These are phyloP conservation scores for Chalara sp. DNA, from an alignment of 2,329 filamentous ascomycete genomes.

Conservation along the genomic window DNA sequence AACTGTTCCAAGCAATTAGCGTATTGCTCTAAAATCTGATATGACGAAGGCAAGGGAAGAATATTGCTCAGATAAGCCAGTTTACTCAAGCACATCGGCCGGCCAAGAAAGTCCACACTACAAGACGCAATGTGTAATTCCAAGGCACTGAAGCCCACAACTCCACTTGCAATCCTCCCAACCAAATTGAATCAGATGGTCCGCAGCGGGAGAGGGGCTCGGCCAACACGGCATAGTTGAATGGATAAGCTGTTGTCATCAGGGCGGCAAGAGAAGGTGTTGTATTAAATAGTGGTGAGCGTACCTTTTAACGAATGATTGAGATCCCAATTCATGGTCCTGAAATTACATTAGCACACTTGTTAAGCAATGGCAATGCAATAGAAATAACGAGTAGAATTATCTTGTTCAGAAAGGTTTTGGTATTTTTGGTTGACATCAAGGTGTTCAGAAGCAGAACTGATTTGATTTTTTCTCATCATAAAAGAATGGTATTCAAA, in stretches of 20 bases:
- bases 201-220: slow-evolving; percentile 68
- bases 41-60: not conserved
- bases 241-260: slow-evolving; percentile 70
- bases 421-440: slow-evolving; percentile 60
- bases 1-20: not conserved
- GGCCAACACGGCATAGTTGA: slow-evolving; percentile 62
- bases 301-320: slow-evolving; percentile 12
- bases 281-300: slow-evolving; percentile 1
- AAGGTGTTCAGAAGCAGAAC: slow-evolving; percentile 70
- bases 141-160: slow-evolving; percentile 56
- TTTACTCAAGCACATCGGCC: slow-evolving; percentile 62
- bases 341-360: too few species aligned
- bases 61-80: slow-evolving; percentile 54
- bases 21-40: too few species aligned
- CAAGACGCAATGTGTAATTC: slow-evolving; percentile 51
- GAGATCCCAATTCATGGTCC: too few species aligned
- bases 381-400: too few species aligned
- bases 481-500: slow-evolving; percentile 32
- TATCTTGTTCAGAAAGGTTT: slow-evolving; percentile 48
- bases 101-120: slow-evolving; percentile 41
- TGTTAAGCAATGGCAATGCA: too few species aligned
- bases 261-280: slow-evolving; percentile 22
- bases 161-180: slow-evolving; percentile 72
- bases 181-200: slow-evolving; percentile 37
- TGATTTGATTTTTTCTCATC: slow-evolving; percentile 62